A percentile compares a stretch with the other conserved stretches of the same genome.
Conservation (phyloP, 768 basidiomycete species). For the Candolleomyces aberdarensis region DNA sequence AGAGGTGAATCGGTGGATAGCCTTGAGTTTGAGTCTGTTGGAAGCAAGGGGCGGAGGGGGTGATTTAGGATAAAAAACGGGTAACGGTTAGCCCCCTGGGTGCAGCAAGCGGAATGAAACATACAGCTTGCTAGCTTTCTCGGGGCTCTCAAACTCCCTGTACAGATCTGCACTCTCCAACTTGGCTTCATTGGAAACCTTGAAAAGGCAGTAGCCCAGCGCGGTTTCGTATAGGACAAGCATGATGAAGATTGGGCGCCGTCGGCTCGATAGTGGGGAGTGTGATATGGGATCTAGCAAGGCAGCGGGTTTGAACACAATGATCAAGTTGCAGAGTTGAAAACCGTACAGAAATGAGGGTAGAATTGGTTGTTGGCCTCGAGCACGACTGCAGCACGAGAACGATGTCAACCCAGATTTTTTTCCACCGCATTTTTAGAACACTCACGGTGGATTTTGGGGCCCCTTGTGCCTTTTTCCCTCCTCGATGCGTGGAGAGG, state of each 20-base stretch:
- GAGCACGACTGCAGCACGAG: too few relatives aligned
- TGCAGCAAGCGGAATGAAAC: slow-evolving; percentile 25
- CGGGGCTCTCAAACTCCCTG: slow-evolving; percentile 92
- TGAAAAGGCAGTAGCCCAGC: slow-evolving; percentile 97
- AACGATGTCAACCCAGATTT: too few relatives aligned
- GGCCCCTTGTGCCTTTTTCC: too few relatives aligned
- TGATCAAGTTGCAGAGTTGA: too few relatives aligned
- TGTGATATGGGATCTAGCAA: too few relatives aligned
- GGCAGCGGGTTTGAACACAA: too few relatives aligned
- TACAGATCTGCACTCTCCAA: slow-evolving; percentile 81
- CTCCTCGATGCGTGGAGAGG: too few relatives aligned
- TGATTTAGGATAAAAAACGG: slow-evolving; percentile 5
- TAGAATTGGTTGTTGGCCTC: too few relatives aligned
- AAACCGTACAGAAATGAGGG: too few relatives aligned
- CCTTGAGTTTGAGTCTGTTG: slow-evolving; percentile 85
- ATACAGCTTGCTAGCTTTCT: slow-evolving; percentile 89
- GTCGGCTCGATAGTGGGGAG: too few relatives aligned
- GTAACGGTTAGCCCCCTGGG: background rate
- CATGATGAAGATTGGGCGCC: slow-evolving; percentile 44
- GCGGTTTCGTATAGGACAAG: slow-evolving; percentile 96
- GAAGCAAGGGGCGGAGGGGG: background rate
- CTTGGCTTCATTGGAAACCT: slow-evolving; percentile 86
- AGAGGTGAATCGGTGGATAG: slow-evolving; percentile 93
- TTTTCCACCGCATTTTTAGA: too few relatives aligned
- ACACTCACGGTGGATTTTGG: too few relatives aligned